phyloP scores from a whole-genome alignment of 2,329 filamentous ascomycete species.

The Penicillium brevicompactum region DNA sequence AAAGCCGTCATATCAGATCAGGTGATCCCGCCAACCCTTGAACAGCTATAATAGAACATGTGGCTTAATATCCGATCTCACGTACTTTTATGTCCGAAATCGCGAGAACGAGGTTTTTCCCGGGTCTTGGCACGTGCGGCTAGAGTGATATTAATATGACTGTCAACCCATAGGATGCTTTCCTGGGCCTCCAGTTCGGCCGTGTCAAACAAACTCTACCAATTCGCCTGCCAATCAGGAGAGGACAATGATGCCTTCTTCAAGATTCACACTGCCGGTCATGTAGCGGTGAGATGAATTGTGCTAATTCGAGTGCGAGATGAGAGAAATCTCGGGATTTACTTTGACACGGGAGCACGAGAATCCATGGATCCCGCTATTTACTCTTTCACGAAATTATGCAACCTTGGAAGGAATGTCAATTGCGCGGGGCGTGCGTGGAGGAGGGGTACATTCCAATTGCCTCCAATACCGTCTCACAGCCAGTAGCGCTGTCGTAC shows the following conservation, averaged over 20 bases:
- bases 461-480: not conserved
- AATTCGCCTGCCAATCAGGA: conserved; percentile 18
- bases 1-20: conserved; percentile 4
- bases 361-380: too few relatives aligned
- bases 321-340: conserved; percentile 2
- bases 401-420: conserved; percentile 1
- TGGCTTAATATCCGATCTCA: not conserved
- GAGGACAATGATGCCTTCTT: not conserved
- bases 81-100: conserved; percentile 4
- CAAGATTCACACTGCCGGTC: conserved; percentile 13
- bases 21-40: conserved; percentile 1
- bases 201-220: conserved; percentile 11
- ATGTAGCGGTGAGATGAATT: conserved; percentile 28
- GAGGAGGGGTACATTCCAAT: conserved; percentile 12
- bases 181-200: conserved; percentile 8
- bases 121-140: conserved; percentile 5
- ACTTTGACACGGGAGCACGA: not conserved
- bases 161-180: conserved; percentile 10
- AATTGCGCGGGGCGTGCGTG: conserved; percentile 4
- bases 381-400: too few relatives aligned
- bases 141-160: conserved; percentile 7
- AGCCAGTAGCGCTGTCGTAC: not conserved
- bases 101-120: not conserved
- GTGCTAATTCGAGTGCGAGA: conserved; percentile 6
- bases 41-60: conserved; percentile 5